These are phyloP conservation scores for Kluyveromyces aestuarii DNA, from an alignment of 805 yeast species.

Conservation along the genomic window DNA sequence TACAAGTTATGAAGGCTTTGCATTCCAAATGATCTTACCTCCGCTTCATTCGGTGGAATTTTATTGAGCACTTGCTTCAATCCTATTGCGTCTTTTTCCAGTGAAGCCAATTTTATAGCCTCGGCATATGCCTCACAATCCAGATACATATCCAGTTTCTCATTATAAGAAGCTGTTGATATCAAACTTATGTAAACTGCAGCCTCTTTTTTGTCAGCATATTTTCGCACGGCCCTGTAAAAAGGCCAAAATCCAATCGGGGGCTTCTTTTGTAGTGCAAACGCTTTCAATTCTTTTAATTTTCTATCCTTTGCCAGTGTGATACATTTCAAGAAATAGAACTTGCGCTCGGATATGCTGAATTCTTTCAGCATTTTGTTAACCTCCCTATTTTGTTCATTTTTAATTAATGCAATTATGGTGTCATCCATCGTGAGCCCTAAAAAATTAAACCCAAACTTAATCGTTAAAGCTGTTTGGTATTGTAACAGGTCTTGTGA, in stretches of 20 bases:
- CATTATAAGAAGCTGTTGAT: constrained; percentile 33
- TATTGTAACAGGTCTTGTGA: constrained; percentile 34
- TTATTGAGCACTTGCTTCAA: constrained; percentile 15
- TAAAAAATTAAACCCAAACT: constrained; percentile 32
- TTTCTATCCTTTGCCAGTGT: constrained; percentile 38
- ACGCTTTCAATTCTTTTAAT: constrained; percentile 47
- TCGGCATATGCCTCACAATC: constrained; percentile 41
- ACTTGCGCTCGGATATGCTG: constrained; percentile 47
- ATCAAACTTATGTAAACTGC: constrained; percentile 50
- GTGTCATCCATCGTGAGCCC: constrained; percentile 42
- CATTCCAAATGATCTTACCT: constrained; percentile 13
- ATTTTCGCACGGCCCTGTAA: constrained; percentile 41
- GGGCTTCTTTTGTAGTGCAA: constrained; percentile 44
- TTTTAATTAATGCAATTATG: constrained; percentile 34
- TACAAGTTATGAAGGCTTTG: constrained; percentile 15
- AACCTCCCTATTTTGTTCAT: constrained; percentile 44
- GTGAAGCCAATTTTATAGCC: constrained; percentile 32
- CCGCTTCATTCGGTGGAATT: constrained; percentile 21
- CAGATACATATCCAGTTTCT: constrained; percentile 42
- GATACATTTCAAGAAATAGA: constrained; percentile 44
- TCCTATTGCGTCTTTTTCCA: constrained; percentile 19
- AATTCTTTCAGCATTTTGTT: constrained; percentile 41
- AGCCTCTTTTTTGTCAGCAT: constrained; percentile 53
- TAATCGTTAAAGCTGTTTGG: constrained; percentile 38
- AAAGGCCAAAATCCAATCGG: constrained; percentile 68